Conservation (phyloP, 805 yeast genomes). For the Wickerhamiella azyma region DNA sequence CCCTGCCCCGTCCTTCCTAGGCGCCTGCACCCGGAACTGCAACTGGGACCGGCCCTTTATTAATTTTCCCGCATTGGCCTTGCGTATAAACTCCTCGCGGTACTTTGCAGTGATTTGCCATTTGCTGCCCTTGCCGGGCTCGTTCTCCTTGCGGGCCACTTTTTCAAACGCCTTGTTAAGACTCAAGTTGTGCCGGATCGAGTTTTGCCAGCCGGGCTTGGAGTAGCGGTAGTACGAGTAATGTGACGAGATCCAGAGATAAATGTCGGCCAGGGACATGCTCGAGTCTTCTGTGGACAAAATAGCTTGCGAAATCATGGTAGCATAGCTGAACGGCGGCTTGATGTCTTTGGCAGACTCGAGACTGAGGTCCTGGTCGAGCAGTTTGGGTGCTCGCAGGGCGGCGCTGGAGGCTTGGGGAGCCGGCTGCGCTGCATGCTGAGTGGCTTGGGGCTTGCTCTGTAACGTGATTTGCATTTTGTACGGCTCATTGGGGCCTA, state of each 20-base stretch:
- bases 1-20: neutral
- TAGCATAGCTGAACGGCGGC: conserved; percentile 95
- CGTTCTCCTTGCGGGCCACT: conserved; percentile 88
- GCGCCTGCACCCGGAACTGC: conserved; percentile 1
- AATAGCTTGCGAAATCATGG: conserved; percentile 96
- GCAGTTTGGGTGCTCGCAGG: conserved; percentile 20
- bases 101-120: conserved; percentile 90
- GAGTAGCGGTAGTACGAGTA: conserved; percentile 86
- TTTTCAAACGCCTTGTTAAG: conserved; percentile 94
- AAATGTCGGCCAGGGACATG: conserved; percentile 79
- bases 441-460: conserved; percentile 31
- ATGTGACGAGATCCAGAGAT: conserved; percentile 74
- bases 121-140: conserved; percentile 98
- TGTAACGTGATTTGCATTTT: neutral
- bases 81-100: conserved; percentile 68
- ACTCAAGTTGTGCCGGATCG: conserved; percentile 88
- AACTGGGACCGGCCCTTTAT: conserved; percentile 13
- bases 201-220: conserved; percentile 97
- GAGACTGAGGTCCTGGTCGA: conserved; percentile 42
- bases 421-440: conserved; percentile 28
- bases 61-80: conserved; percentile 37
- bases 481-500: too few relatives aligned
- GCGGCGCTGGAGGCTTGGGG: too few relatives aligned
- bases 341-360: conserved; percentile 88
- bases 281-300: conserved; percentile 78